A percentile compares a stretch with the other conserved stretches of the same genome.
phyloP scores from a whole-genome alignment of 2,329 filamentous ascomycete genomes.

The Hypocreales sp. region DNA sequence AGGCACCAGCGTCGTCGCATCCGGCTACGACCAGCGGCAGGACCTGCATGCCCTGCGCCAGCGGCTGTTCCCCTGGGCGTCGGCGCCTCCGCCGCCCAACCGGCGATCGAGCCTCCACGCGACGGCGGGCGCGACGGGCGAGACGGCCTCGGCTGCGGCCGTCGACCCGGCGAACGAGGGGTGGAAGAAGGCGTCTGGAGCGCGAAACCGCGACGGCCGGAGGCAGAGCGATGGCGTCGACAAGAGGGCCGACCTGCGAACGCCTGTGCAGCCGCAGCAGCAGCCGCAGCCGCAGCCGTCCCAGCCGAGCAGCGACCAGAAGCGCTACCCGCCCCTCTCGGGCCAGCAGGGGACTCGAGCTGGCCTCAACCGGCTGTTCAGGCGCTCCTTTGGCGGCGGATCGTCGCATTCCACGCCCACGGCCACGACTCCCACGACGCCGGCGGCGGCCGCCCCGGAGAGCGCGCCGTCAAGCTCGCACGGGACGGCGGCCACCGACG shows the following conservation, averaged over 20 bases:
- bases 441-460: background rate
- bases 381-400: slow-evolving; percentile 28
- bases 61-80: slow-evolving; percentile 19
- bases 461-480: slow-evolving; percentile 3
- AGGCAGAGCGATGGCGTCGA: slow-evolving; percentile 17
- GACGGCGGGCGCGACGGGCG: slow-evolving; percentile 20
- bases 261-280: slow-evolving; percentile 10
- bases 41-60: slow-evolving; percentile 28
- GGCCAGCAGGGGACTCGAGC: slow-evolving; percentile 26
- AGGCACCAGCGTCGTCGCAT: slow-evolving; percentile 9
- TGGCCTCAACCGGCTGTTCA: slow-evolving; percentile 34
- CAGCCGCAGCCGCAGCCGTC: slow-evolving; percentile 4
- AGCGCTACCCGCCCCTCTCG: slow-evolving; percentile 33
- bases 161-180: too few species aligned
- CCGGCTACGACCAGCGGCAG: slow-evolving; percentile 25
- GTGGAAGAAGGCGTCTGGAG: slow-evolving; percentile 9
- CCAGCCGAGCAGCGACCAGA: slow-evolving; percentile 13
- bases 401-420: slow-evolving; percentile 6
- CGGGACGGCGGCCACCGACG: slow-evolving; percentile 5
- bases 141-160: slow-evolving; percentile 4
- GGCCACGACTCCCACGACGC: slow-evolving; percentile 2
- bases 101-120: slow-evolving; percentile 38
- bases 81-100: slow-evolving; percentile 31
- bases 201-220: slow-evolving; percentile 5
- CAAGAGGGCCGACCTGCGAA: slow-evolving; percentile 9